Evolutionary conservation across 163 green algal genomes (phyloP), one percentile per base, ranked within the genome.

Genomic region (Chlorella variabilis): DNA sequence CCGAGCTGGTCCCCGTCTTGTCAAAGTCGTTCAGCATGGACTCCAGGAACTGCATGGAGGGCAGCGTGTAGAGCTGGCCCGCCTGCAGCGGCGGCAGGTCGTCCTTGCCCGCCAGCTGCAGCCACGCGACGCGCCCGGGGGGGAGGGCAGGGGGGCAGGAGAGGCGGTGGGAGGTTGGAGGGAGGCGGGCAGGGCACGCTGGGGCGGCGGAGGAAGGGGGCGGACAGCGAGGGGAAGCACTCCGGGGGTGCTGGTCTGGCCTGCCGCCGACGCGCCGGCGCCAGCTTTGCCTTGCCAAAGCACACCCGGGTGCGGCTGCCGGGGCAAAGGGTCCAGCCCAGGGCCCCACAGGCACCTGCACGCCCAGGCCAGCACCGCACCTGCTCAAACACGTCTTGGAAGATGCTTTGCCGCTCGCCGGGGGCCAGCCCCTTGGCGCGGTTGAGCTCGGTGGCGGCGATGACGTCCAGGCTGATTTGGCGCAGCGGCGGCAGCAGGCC

Each of bases 41-140:
- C 63, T 89, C 84, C 59, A 89, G 79, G 66, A 89, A 89, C 34
- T 85, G 79, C 71, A 89, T 83, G 8, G 80, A 86, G 42, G 84
- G 84, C 58, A 89, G 68, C 13, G 65, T 82, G 74, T 79, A 85
- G 18, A 89, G 62, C 58, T 67, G 68, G 25, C 69, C 78, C 8
- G 39, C 73, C 66, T 88, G 78, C 29, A 61, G 48, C 21, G 78
- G 78, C 4, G 78, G 39, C 41, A 48, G 34, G 49, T 88, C 78
- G 38, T 87, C 83, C 27, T 84, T 80, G 27, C 27, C 45, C 2
- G 83, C 54, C 20, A 87, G 62, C 77, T 87, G 82, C 82, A 51
- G 9, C 38, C n/a, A n/a, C n/a, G n/a, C n/a, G n/a, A n/a, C n/a
- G n/a, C n/a, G n/a, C n/a, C n/a, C n/a, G n/a, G n/a, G n/a, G n/a